phyloP scores from a whole-genome alignment of 768 basidiomycete species.

The Leccinum disarticulatum region DNA sequence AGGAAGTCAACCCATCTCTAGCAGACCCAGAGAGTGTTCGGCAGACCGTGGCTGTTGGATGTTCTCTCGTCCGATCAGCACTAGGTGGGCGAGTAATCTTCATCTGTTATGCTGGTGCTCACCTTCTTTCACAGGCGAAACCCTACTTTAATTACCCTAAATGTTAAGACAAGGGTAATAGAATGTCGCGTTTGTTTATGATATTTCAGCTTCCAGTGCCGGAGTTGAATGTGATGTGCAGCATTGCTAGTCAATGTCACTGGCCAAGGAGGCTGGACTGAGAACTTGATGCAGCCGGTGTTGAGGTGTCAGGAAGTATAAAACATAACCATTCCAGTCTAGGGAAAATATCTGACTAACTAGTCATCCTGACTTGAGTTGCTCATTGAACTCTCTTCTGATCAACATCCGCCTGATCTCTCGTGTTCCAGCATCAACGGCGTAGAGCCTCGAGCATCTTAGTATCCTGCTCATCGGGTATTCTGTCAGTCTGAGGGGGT shows the following conservation, averaged over 20 bases:
- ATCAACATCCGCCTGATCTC: conserved; percentile 94
- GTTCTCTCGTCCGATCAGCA: conserved; percentile 80
- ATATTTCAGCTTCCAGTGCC: background rate
- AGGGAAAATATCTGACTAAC: background rate
- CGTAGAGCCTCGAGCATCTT: conserved; percentile 84
- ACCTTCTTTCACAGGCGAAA: conserved; percentile 30
- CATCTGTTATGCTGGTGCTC: conserved; percentile 2
- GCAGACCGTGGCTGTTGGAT: conserved; percentile 89
- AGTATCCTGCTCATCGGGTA: conserved; percentile 88
- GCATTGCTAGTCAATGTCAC: background rate
- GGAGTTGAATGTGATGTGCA: background rate
- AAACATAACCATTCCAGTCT: background rate
- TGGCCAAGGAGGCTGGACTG: too few relatives aligned
- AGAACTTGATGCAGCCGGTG: too few relatives aligned
- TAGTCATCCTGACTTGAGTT: conserved; percentile 38
- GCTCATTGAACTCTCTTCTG: conserved; percentile 86
- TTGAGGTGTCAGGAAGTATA: too few relatives aligned
- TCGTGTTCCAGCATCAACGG: conserved; percentile 96
- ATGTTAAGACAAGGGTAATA: conserved; percentile 8
- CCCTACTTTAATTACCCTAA: conserved; percentile 26
- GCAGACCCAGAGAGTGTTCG: conserved; percentile 69
- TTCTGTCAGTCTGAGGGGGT: conserved; percentile 45
- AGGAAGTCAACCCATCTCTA: conserved; percentile 96
- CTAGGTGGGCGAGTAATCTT: conserved; percentile 53
- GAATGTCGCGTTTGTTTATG: background rate